Percentiles rank a stretch among this genome's conserved stretches.
Conservation (phyloP, 2,329 filamentous ascomycete species). For the Simplicillium aogashimaense region DNA sequence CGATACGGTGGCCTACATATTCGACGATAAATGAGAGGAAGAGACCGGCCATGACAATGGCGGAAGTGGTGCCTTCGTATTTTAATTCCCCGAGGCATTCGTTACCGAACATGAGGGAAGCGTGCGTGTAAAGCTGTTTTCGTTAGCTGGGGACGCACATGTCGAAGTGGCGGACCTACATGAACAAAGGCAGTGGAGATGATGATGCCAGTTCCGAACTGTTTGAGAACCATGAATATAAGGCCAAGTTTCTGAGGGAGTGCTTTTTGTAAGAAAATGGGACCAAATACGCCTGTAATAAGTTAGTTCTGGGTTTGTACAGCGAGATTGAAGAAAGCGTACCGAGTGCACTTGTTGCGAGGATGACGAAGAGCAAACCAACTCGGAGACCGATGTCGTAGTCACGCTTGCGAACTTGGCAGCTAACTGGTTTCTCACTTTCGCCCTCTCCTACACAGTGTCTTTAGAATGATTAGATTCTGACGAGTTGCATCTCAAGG, state of each 20-base stretch:
- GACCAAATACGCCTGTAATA: slow-evolving; percentile 48
- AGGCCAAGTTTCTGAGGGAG: slow-evolving; percentile 38
- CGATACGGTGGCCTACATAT: slow-evolving; percentile 51
- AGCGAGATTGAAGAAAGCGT: slow-evolving; percentile 60
- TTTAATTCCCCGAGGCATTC: slow-evolving; percentile 54
- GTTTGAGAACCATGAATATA: slow-evolving; percentile 56
- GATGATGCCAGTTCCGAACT: slow-evolving; percentile 65
- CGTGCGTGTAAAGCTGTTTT: slow-evolving; percentile 62
- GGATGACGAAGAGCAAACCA: slow-evolving; percentile 62
- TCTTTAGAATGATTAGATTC: slow-evolving; percentile 15
- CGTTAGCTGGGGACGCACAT: slow-evolving; percentile 1
- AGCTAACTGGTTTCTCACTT: slow-evolving; percentile 27
- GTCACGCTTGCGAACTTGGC: slow-evolving; percentile 35
- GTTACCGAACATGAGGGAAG: slow-evolving; percentile 61
- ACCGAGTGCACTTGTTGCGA: slow-evolving; percentile 56
- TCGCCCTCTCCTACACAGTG: slow-evolving; percentile 47
- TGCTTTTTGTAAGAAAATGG: slow-evolving; percentile 52
- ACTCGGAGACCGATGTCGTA: slow-evolving; percentile 62
- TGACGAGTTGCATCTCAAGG: background rate
- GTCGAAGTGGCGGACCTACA: slow-evolving; percentile 25
- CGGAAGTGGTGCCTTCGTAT: slow-evolving; percentile 61
- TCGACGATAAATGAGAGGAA: slow-evolving; percentile 66
- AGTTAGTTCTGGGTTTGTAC: slow-evolving; percentile 41
- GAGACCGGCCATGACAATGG: slow-evolving; percentile 64
- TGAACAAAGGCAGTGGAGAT: slow-evolving; percentile 63